Base-by-base conservation (phyloP, 768 basidiomycete genomes). In the Lentinula raphanica region DNA sequence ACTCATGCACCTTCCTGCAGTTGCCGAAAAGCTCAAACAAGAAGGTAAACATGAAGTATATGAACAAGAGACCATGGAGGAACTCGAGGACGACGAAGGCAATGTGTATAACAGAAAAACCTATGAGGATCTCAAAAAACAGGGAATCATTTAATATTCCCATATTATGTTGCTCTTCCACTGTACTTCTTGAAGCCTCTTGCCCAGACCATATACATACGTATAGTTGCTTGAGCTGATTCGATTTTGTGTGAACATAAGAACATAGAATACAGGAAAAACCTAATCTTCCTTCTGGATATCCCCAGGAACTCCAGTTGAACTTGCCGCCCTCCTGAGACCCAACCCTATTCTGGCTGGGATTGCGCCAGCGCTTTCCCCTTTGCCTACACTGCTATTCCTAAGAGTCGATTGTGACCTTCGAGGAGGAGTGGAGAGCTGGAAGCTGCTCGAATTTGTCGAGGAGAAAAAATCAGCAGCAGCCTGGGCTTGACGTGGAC, bases 61-160 rank as follows among this genome's bases (percentile, higher is more conserved):
- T 59, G 87, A 91, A 70, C 87, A 91, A 65, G 94, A 98, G 72
- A 91, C 91, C 21, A 96, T 95, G 83, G 97, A 98, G 71, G 97
- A 99, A 72, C 81, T 98, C 36, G 97, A 99, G 69, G 97, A 99
- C 68, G 92, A 92, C 46, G 97, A 98, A 69, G 97, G 97, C 15
- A 98, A 99, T 65, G 97, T 98, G 50, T 98, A 98, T 73, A 94
- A 94, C 72, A 86, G 88, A 67, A 97, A 97, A 79, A 96, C 93
- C n/a, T 98, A 94, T 67, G 93, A 96, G 65, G 93, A 96, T 67
- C 78, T 97, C 64, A 96, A 94, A 79, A 93, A 94, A 74, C 95
- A 98, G 69, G 95, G 94, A 58, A 75, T 96, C 58, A 90, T 95
- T 58, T 91, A 74, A 72, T 28, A 35, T 36, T 56, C 27, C 58